A percentile compares a stretch with the other conserved stretches of the same genome.
Conservation (phyloP, 176 grass and related monocot genomes). For the Phoenix roebelenii region DNA sequence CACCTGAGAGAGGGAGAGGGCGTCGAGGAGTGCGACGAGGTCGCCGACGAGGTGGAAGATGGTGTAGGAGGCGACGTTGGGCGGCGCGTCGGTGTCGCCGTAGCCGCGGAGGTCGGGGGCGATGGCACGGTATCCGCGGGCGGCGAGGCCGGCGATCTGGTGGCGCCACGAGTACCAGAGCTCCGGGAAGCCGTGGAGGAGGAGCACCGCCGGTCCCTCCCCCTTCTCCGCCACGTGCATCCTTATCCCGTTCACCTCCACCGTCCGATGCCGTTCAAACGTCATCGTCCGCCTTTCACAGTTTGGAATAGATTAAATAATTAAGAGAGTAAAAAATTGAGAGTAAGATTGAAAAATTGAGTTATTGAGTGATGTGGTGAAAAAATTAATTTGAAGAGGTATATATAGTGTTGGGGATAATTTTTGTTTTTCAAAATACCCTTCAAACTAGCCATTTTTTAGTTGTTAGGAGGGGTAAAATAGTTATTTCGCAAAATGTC, state of each 20-base stretch:
- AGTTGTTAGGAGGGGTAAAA: too few relatives aligned
- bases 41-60: slow-evolving; percentile 5
- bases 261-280: slow-evolving; percentile 1
- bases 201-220: background rate
- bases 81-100: slow-evolving; percentile 7
- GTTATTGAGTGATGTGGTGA: too few relatives aligned
- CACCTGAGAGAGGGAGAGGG: background rate
- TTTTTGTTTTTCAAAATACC: too few relatives aligned
- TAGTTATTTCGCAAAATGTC: too few relatives aligned
- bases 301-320: too few relatives aligned
- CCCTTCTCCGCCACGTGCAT: slow-evolving; percentile 10
- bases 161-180: slow-evolving; percentile 17
- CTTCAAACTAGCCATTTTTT: too few relatives aligned
- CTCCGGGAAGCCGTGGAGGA: slow-evolving; percentile 15
- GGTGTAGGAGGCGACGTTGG: slow-evolving; percentile 2
- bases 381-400: too few relatives aligned
- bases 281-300: too few relatives aligned
- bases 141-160: slow-evolving; percentile 10
- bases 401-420: too few relatives aligned
- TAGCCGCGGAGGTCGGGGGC: slow-evolving; percentile 13
- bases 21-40: slow-evolving; percentile 10
- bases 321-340: too few relatives aligned
- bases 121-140: slow-evolving; percentile 3
- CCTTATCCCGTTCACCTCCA: slow-evolving; percentile 5
- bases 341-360: too few relatives aligned